These are phyloP conservation scores for Boletus hoseneyae DNA, from an alignment of 1,284 basidiomycete species.

Conservation along the genomic window DNA sequence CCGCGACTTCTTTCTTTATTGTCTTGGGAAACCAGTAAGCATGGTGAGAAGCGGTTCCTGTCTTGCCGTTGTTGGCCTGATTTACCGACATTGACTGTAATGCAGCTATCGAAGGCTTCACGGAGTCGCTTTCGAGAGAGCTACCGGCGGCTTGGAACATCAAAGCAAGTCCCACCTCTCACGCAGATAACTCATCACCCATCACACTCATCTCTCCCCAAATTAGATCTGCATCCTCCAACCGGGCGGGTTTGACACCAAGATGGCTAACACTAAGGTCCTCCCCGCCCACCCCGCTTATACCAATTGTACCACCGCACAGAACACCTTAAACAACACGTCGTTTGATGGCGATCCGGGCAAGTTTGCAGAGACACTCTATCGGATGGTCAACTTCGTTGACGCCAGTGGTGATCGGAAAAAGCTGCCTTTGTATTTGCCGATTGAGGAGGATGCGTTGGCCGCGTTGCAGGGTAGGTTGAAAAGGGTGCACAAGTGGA, in stretches of 20 bases:
- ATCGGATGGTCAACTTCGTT: slow-evolving; percentile 5
- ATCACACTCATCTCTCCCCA: too few species aligned
- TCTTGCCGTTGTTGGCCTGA: too few species aligned
- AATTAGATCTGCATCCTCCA: slow-evolving; percentile 6
- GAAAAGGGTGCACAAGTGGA: neutral
- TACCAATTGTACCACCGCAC: neutral
- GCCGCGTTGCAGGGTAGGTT: neutral
- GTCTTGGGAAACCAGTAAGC: too few species aligned
- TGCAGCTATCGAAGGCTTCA: too few species aligned
- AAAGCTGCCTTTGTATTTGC: slow-evolving; percentile 13
- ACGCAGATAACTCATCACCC: neutral
- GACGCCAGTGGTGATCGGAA: neutral
- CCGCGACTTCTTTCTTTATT: too few species aligned
- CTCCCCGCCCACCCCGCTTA: slow-evolving; percentile 17
- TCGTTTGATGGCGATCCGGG: slow-evolving; percentile 13
- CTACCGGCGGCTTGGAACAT: too few species aligned
- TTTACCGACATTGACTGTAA: too few species aligned
- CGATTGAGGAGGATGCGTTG: slow-evolving; percentile 18
- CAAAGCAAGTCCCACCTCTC: neutral
- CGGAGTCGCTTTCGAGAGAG: too few species aligned
- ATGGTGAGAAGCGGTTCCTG: too few species aligned
- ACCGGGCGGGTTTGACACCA: slow-evolving; percentile 17
- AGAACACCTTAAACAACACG: neutral
- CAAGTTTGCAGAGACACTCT: slow-evolving; percentile 17
- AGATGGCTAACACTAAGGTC: neutral